These are phyloP conservation scores for Ganoderma leucocontextum DNA, from an alignment of 1,284 basidiomycete species.

Conservation along the genomic window DNA sequence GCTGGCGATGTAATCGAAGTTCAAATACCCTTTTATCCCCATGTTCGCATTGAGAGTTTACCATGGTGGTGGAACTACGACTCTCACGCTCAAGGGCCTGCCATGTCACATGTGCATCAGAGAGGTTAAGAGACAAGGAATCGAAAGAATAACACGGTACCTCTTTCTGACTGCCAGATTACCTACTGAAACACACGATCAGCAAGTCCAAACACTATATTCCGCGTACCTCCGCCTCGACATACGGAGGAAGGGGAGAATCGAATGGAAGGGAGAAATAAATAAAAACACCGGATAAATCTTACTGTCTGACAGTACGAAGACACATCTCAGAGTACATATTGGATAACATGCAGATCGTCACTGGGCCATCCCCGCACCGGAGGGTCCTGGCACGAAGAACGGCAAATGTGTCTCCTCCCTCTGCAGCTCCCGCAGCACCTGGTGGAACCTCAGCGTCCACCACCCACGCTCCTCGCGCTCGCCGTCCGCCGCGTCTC, in stretches of 20 bases:
- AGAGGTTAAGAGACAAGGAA: not conserved
- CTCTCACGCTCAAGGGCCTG: not conserved
- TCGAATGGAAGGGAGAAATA: not conserved
- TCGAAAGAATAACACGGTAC: not conserved
- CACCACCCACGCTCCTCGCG: constrained; percentile 84
- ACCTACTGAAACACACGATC: no score
- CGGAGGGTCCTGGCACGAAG: not conserved
- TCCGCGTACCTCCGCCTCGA: not conserved
- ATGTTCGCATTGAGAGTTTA: not conserved
- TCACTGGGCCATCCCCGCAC: not conserved
- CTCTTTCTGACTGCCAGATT: not conserved
- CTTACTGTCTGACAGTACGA: not conserved
- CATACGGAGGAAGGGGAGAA: not conserved
- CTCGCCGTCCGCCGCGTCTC: constrained; percentile 53
- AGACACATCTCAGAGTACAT: not conserved
- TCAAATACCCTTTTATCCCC: not conserved
- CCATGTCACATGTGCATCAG: not conserved
- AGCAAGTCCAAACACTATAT: not conserved
- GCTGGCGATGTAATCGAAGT: not conserved
- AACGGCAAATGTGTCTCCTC: constrained; percentile 24
- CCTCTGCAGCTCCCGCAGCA: constrained; percentile 61
- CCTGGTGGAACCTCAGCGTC: constrained; percentile 75
- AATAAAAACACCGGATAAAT: not conserved
- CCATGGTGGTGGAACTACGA: not conserved
- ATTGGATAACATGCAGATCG: not conserved